phyloP scores from a whole-genome alignment of 2,329 filamentous ascomycete species.

The Fusarium domesticum region DNA sequence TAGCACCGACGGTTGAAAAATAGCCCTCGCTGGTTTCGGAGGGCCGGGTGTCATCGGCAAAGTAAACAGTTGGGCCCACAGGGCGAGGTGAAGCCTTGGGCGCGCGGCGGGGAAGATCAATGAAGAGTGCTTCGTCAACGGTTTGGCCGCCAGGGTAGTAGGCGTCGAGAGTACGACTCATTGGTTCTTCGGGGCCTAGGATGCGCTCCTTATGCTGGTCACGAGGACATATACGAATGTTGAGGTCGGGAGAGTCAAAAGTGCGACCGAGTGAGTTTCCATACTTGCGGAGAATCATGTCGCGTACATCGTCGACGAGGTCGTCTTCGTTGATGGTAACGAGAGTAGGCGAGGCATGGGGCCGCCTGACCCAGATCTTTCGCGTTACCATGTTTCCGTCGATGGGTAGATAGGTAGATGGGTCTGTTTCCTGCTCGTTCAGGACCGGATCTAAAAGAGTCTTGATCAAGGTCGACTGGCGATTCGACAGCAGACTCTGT shows the following conservation, averaged over 20 bases:
- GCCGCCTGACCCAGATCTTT: conserved; percentile 94
- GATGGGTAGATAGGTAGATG: conserved; percentile 33
- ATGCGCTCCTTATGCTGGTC: conserved; percentile 64
- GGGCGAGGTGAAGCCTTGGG: conserved; percentile 67
- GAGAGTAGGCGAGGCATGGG: conserved; percentile 79
- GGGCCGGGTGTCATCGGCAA: conserved; percentile 62
- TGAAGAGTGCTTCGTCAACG: conserved; percentile 84
- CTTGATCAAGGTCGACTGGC: conserved; percentile 34
- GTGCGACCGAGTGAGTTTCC: conserved; percentile 84
- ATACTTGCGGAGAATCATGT: conserved; percentile 90
- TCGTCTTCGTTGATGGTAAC: conserved; percentile 84
- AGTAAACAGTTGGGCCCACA: conserved; percentile 50
- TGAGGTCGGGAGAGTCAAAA: conserved; percentile 89
- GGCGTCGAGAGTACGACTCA: conserved; percentile 72
- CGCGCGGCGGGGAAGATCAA: conserved; percentile 79
- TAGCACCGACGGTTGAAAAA: conserved; percentile 66
- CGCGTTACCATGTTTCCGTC: conserved; percentile 58
- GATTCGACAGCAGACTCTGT: conserved; percentile 39
- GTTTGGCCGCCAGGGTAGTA: conserved; percentile 85
- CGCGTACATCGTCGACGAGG: conserved; percentile 89
- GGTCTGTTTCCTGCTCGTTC: conserved; percentile 21
- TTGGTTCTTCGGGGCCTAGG: conserved; percentile 81
- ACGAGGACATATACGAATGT: conserved; percentile 71
- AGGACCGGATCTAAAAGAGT: conserved; percentile 30
- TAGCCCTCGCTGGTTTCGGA: conserved; percentile 74